Percentiles rank a stretch among this genome's conserved stretches.
Evolutionary conservation across 129 eudicot species (phyloP).

Genomic region (Artemisia annua): DNA sequence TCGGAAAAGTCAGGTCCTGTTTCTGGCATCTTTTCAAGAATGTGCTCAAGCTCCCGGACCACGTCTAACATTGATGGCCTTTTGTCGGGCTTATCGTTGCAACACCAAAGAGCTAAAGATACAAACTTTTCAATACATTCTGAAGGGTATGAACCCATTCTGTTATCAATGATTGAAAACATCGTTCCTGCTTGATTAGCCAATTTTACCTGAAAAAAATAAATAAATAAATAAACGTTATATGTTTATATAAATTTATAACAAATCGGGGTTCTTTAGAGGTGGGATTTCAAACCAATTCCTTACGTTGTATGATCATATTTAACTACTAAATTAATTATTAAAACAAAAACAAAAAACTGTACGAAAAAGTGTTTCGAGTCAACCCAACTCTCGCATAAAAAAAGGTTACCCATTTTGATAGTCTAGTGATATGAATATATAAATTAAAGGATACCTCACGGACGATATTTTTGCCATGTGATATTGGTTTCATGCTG

Average conservation of each 20-base stretch:
- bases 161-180: constrained; percentile 60
- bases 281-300: background rate
- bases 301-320: background rate
- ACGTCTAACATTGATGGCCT: constrained; percentile 78
- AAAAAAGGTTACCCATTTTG: too few species aligned
- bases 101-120: constrained; percentile 72
- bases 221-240: background rate
- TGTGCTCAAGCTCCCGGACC: constrained; percentile 75
- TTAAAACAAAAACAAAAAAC: too few species aligned
- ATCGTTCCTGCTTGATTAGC: constrained; percentile 61
- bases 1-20: constrained; percentile 28
- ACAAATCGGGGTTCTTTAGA: too few species aligned
- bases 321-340: too few species aligned
- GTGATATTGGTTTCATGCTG: constrained; percentile 71
- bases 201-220: constrained; percentile 50
- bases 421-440: background rate
- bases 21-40: constrained; percentile 51
- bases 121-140: constrained; percentile 44
- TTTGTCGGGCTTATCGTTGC: constrained; percentile 63
- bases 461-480: constrained; percentile 76
- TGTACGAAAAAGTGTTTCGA: too few species aligned
- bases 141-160: constrained; percentile 79
- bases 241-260: too few species aligned
- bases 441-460: constrained; percentile 49
- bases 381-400: too few species aligned